phyloP scores from a whole-genome alignment of 169 alveolate species.

The Cryptosporidium andersoni region DNA sequence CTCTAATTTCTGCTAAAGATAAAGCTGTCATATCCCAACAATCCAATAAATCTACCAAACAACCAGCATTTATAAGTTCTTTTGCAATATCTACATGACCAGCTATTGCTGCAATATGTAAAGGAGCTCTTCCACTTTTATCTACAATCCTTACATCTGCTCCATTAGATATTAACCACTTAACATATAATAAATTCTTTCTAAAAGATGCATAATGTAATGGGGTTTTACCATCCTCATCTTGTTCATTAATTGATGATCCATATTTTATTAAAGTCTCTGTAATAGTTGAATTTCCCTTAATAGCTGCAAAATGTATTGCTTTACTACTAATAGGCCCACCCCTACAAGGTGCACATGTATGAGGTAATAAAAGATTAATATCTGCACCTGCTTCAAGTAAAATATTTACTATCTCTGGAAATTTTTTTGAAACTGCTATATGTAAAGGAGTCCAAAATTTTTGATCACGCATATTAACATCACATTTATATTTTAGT shows the following conservation, averaged over 20 bases:
- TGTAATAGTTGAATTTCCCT: constrained; percentile 82
- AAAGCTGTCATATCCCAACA: constrained; percentile 83
- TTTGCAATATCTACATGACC: constrained; percentile 83
- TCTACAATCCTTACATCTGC: constrained; percentile 83
- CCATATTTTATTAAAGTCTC: constrained; percentile 77
- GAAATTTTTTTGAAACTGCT: constrained; percentile 84
- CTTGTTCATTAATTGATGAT: constrained; percentile 79
- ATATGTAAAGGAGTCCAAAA: constrained; percentile 86
- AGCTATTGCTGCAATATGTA: constrained; percentile 87
- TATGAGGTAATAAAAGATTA: constrained; percentile 79
- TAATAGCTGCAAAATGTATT: constrained; percentile 87
- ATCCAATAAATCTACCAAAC: constrained; percentile 78
- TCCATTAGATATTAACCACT: constrained; percentile 78
- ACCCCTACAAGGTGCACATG: constrained; percentile 85
- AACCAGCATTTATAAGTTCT: constrained; percentile 79
- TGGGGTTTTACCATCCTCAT: constrained; percentile 83
- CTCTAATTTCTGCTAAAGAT: constrained; percentile 78
- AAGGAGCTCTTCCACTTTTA: constrained; percentile 86
- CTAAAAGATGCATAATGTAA: constrained; percentile 84
- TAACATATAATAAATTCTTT: constrained; percentile 77
- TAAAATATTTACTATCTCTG: constrained; percentile 80
- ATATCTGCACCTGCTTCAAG: constrained; percentile 80
- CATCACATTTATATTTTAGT: constrained; percentile 78
- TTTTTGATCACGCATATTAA: constrained; percentile 81
- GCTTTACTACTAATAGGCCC: constrained; percentile 81